Evolutionary conservation across 1,284 basidiomycete species (phyloP).

Genomic region (Rhodofomes roseus): DNA sequence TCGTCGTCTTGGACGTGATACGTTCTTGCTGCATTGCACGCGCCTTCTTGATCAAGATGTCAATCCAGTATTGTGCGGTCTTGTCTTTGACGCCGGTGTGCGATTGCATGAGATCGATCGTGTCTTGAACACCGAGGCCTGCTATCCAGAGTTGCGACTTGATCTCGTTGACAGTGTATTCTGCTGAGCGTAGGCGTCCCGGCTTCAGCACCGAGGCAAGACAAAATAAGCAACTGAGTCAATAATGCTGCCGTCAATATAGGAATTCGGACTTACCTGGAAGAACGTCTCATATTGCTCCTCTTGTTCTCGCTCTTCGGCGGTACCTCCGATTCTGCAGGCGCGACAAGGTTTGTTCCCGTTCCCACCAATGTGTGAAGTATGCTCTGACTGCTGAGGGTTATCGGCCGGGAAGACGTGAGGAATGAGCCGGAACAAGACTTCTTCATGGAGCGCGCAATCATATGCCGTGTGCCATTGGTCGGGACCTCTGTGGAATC

Average conservation of each 20-base stretch:
- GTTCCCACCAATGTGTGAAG: conserved; percentile 35
- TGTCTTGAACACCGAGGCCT: conserved; percentile 12
- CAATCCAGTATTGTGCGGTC: conserved; percentile 30
- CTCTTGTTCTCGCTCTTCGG: conserved; percentile 20
- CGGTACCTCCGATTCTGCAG: conserved; percentile 21
- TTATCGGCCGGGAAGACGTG: conserved; percentile 37
- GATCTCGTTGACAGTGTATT: conserved; percentile 18
- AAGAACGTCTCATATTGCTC: conserved; percentile 28
- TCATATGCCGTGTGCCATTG: conserved; percentile 28
- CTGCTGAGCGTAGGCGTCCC: conserved; percentile 10
- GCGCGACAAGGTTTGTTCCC: conserved; percentile 36
- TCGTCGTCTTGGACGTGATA: not conserved
- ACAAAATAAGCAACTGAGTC: too few species aligned
- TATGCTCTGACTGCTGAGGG: conserved; percentile 40
- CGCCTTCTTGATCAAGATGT: conserved; percentile 19
- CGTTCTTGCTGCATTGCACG: conserved; percentile 10
- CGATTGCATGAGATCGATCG: conserved; percentile 18
- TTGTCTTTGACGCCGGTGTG: conserved; percentile 34
- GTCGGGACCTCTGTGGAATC: not conserved
- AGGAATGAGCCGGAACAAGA: conserved; percentile 28
- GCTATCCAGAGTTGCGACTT: conserved; percentile 21
- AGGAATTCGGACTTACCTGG: conserved; percentile 20
- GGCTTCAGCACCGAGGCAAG: not conserved
- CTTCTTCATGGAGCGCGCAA: conserved; percentile 16
- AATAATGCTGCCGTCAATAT: too few species aligned